Percentiles rank a stretch among this genome's conserved stretches.
Conservation (phyloP, 768 basidiomycete genomes). For the Tricholoma flavovirens region DNA sequence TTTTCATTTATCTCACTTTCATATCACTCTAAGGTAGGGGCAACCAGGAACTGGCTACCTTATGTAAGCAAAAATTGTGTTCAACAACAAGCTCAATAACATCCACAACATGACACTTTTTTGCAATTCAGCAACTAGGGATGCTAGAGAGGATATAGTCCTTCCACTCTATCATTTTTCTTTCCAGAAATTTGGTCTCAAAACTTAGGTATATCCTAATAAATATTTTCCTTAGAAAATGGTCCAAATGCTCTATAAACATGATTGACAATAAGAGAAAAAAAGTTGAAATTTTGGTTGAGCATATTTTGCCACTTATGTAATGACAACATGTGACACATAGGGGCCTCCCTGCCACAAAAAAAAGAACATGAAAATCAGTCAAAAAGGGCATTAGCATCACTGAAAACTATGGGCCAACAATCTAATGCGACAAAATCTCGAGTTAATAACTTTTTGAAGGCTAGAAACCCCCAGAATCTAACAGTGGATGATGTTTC, state of each 20-base stretch:
- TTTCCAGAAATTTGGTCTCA: not conserved
- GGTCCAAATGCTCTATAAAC: not conserved
- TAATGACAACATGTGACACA: slow-evolving; percentile 2
- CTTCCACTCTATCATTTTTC: not conserved
- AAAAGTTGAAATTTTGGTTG: not conserved
- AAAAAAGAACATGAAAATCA: not conserved
- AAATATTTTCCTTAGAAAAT: not conserved
- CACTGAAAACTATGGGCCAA: not conserved
- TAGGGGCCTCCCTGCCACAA: not conserved
- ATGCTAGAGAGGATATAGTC: not conserved
- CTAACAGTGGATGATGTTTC: slow-evolving; percentile 1
- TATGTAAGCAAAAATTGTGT: slow-evolving; percentile 10
- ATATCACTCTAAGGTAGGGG: slow-evolving; percentile 14
- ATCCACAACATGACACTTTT: not conserved
- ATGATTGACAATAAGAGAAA: not conserved
- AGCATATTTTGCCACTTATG: not conserved
- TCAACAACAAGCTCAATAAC: not conserved
- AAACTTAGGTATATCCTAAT: not conserved
- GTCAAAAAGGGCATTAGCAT: not conserved
- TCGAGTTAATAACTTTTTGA: not conserved
- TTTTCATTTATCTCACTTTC: too few relatives aligned
- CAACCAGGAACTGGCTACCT: slow-evolving; percentile 10
- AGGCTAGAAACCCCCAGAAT: not conserved
- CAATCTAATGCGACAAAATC: not conserved
- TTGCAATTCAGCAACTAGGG: not conserved